A percentile compares a stretch with the other conserved stretches of the same genome.
These are phyloP conservation scores for Knoxia roxburghii DNA, from an alignment of 257 asterid species.

Conservation along the genomic window DNA sequence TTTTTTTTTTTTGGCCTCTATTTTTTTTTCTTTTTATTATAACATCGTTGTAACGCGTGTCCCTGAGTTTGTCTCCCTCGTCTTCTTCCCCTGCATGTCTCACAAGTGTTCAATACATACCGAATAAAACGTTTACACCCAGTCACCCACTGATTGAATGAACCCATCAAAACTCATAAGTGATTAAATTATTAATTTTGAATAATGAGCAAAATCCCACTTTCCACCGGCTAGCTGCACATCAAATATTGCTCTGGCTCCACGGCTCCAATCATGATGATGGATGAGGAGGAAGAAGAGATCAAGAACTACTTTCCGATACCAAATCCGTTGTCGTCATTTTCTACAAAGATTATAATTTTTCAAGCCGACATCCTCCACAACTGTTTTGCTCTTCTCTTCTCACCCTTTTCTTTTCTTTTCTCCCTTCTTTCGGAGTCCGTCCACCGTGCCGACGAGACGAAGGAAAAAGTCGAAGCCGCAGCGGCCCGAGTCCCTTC, in stretches of 20 bases:
- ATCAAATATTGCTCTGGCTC: not conserved
- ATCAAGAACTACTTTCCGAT: slow-evolving; percentile 11
- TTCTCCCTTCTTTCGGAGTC: slow-evolving; percentile 17
- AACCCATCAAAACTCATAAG: not conserved
- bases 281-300: not conserved
- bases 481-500: slow-evolving; percentile 21
- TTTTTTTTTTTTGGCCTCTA: no score
- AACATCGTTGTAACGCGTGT: not conserved
- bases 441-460: slow-evolving; percentile 12
- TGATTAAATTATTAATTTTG: not conserved
- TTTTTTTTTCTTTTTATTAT: no score
- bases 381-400: slow-evolving; percentile 21
- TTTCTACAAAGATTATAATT: slow-evolving; percentile 33
- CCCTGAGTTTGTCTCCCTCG: not conserved
- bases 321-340: slow-evolving; percentile 26
- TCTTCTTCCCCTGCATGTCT: slow-evolving; percentile 6
- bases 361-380: slow-evolving; percentile 32
- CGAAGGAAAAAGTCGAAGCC: slow-evolving; percentile 7
- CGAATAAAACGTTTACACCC: not conserved
- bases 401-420: slow-evolving; percentile 18
- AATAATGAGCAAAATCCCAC: not conserved
- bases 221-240: not conserved
- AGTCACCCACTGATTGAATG: not conserved
- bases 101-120: not conserved
- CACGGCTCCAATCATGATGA: not conserved